These are phyloP conservation scores for Nakaseomyces kungkrabaensis DNA, from an alignment of 1,139 yeast species.

Conservation along the genomic window DNA sequence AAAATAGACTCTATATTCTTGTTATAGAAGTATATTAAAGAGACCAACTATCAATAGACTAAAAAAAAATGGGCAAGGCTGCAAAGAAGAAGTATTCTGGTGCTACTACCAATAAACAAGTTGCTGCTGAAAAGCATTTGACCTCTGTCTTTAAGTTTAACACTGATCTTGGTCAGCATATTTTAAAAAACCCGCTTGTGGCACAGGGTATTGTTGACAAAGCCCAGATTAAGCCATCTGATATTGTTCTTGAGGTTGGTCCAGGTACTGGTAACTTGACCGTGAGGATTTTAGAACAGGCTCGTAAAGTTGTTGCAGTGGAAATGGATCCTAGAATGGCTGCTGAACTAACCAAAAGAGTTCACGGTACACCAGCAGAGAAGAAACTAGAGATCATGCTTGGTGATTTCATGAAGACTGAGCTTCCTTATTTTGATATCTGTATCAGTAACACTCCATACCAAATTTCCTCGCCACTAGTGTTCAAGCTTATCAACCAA, in stretches of 20 bases:
- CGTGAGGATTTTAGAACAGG: slow-evolving; percentile 83
- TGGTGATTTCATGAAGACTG: slow-evolving; percentile 95
- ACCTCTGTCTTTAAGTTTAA: slow-evolving; percentile 90
- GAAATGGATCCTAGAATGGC: slow-evolving; percentile 99
- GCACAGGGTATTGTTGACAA: slow-evolving; percentile 98
- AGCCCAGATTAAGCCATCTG: slow-evolving; percentile 87
- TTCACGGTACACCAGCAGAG: slow-evolving; percentile 89
- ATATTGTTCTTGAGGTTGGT: slow-evolving; percentile 90
- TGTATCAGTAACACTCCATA: slow-evolving; percentile 97
- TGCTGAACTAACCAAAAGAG: slow-evolving; percentile 94
- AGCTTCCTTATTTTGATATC: slow-evolving; percentile 87
- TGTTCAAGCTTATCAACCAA: slow-evolving; percentile 80
- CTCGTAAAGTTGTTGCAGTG: slow-evolving; percentile 75
- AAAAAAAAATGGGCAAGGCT: slow-evolving; percentile 25
- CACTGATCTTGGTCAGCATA: slow-evolving; percentile 95
- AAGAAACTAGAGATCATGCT: slow-evolving; percentile 82
- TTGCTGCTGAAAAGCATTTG: slow-evolving; percentile 57
- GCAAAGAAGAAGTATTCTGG: slow-evolving; percentile 30
- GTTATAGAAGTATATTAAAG: no score
- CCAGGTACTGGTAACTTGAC: slow-evolving; percentile 99
- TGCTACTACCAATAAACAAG: slow-evolving; percentile 38
- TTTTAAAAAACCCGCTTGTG: slow-evolving; percentile 86
- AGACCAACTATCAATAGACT: neutral
- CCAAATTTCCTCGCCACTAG: slow-evolving; percentile 93
- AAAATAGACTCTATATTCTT: no score